Conservation (phyloP, 2,329 filamentous ascomycete species). For the Sarocladium strictum region DNA sequence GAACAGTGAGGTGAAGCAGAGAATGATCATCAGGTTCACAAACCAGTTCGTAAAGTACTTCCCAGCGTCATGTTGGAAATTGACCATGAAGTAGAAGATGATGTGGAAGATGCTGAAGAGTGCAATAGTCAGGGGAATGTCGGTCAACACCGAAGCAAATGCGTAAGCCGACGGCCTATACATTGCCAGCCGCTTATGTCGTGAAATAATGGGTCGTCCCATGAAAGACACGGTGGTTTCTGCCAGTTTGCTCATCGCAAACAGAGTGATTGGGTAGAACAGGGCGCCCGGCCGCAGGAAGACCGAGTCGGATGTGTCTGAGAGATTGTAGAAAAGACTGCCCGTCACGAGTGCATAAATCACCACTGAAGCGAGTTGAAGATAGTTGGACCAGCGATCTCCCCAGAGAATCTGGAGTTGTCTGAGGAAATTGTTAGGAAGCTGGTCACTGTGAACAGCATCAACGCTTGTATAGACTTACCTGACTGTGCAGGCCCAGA, state of each 20-base stretch:
- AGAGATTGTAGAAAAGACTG: slow-evolving; percentile 61
- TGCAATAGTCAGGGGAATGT: slow-evolving; percentile 39
- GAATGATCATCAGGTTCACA: background rate
- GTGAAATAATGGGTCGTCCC: slow-evolving; percentile 24
- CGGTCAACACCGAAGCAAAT: slow-evolving; percentile 32
- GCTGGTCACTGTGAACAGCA: too few species aligned
- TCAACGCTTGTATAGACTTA: slow-evolving; percentile 20
- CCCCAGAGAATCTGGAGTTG: slow-evolving; percentile 26
- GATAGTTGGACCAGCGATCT: slow-evolving; percentile 23
- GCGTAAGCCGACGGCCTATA: slow-evolving; percentile 26
- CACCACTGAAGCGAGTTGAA: slow-evolving; percentile 51
- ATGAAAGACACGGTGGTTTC: slow-evolving; percentile 18
- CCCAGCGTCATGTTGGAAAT: slow-evolving; percentile 21
- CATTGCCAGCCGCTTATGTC: slow-evolving; percentile 26
- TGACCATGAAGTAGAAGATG: slow-evolving; percentile 28
- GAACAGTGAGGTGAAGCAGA: background rate
- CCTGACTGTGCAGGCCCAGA: slow-evolving; percentile 33
- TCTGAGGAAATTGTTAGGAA: slow-evolving; percentile 3
- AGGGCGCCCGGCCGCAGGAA: slow-evolving; percentile 34
- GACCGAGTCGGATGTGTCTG: slow-evolving; percentile 49
- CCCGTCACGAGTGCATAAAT: slow-evolving; percentile 60
- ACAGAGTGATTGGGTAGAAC: slow-evolving; percentile 27
- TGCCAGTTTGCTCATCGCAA: background rate
- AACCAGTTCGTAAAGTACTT: background rate
- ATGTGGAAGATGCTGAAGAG: slow-evolving; percentile 48